Evolutionary conservation across 2,329 filamentous ascomycete species (phyloP), one percentile per base, ranked within the genome.

Genomic region (Trichoderma sp.): DNA sequence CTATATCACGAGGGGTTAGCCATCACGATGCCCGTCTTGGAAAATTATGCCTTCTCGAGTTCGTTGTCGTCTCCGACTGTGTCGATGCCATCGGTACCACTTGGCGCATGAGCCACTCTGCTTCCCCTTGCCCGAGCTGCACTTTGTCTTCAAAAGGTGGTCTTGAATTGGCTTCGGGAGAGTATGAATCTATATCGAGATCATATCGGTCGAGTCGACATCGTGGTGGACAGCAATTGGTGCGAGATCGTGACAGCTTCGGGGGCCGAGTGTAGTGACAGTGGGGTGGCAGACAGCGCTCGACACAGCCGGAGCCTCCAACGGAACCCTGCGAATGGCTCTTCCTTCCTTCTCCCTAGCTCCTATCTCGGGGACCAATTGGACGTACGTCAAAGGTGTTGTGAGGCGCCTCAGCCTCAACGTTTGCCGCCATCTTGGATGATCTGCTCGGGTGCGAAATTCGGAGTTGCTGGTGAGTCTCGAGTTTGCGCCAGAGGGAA

Each of bases 371-470:
- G 51, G 62, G 60, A 9, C 5, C 56, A 58, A 58, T 26, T 58
- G 21, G 12, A 58, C 55, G 15, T 34, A 58, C 55, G 34, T 69
- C 67, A 43, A 68, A 67, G 34, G 58, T 47, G 24, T 66, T 60
- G 64, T 68, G 67, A 66, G 68, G 67, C 63, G 56, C 58, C 47
- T 68, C 65, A 63, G 51, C 64, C 47, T 69, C 60, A 51, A 62
- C 30, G 28, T 62, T 43, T 30, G 58, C 34, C 12, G 55, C 55
- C 55, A 58, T 58, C 55, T 58, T 58, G 55, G 4, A 44, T 58
- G 39, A 19, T 28, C 45, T 58, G 51, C 34, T 41, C 51, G 51
- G 51, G 30, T 24, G 51, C 51, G 30, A 55, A 54, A 55, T 43
- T 43, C 34, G 34, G 34, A 56, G 34, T 26, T 56, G 34, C 52